Evolutionary conservation across 805 yeast species (phyloP), one percentile per base, ranked within the genome.

Genomic region (Saccharomycopsis javanensis): DNA sequence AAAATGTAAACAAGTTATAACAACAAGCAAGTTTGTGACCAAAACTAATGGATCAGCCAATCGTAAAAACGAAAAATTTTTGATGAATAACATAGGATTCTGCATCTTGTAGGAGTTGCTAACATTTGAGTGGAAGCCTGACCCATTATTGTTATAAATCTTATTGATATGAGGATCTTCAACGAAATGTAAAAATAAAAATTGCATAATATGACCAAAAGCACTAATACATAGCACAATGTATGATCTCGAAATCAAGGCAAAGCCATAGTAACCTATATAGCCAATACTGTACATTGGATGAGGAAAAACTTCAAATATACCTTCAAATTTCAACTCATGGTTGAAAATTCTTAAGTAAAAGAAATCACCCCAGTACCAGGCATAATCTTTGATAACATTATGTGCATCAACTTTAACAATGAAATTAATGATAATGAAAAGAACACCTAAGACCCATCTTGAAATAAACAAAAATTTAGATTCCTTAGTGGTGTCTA

Each of bases 341-440:
- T 76, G 70, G 57, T 80, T 82, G 67, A 76, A 80, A 61, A 79
- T 80, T 67, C 86, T 86, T 56, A 89, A 73, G 71, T 88, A 88
- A 77, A 88, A 88, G 71, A 88, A 88, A 70, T 88, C 96, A 28
- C 96, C 96, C 96, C 96, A 88, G 69, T 88, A 88, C 96, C 96
- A 88, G 10, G 96, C 96, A 67, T 83, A 88, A 67, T 88, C 96
- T 68, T 88, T 87, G 59, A 88, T 90, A 18, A 88, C 90, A 62
- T 90, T 78, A 68, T 88, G 96, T 34, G 96, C 96, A 68, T 88
- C 91, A 25, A 87, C 71, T 68, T 88, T 88, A 51, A 88, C 96
- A 90, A 94, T 85, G 30, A 85, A 73, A 66, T 88, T 88, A 73
- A 88, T 86, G 18, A 85, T 59, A 60, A 87, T 81, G 63, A 88